Evolutionary conservation across 192 early-diverging fungal genomes (phyloP), one percentile per base, ranked within the genome.

Genomic region (Podila horticola): DNA sequence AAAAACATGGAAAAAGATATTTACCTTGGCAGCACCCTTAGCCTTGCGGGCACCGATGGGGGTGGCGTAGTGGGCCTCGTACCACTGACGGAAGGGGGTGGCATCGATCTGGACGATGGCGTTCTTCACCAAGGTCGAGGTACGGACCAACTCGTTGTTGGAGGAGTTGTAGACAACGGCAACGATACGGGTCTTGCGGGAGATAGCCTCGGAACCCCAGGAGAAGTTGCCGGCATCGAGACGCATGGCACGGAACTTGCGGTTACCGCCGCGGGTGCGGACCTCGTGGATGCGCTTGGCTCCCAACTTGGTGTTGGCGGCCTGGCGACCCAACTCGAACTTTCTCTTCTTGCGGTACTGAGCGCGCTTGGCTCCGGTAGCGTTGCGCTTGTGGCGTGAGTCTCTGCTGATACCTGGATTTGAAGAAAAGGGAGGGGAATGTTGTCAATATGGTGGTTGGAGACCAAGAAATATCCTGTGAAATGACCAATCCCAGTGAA

Each of bases 291-390:
- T 94, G 84, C 96, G 92, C 95, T 98, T 98, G 82, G 89, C 86
- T 66, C 97, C 98, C 67, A 99, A 91, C 91, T 95, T 97, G 90
- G 98, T 98, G 91, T 92, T 93, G 74, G 95, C 96, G 69, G 94
- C 82, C 89, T 97, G 97, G 84, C 96, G 94, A 85, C 95, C 96
- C 72, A 97, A 89, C 88, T 98, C 96, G 90, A 97, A 98, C 94
- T 98, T 98, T 96, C 98, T 96, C 95, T 99, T 99, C 96, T 99
- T 99, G 92, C 98, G 94, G 94, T 97, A 97, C 85, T 97, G 95
- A 83, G 96, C 96, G 86, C 98, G 93, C 92, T 97, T 97, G 91
- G 97, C 98, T 90, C 98, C 97, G 52, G 98, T 97, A 88, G 92
- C 92, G 74, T 90, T 90, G 84, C 97, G 95, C 93, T 99, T 99